Base-by-base conservation (phyloP, 805 yeast genomes). In the Ogataea sp. region DNA sequence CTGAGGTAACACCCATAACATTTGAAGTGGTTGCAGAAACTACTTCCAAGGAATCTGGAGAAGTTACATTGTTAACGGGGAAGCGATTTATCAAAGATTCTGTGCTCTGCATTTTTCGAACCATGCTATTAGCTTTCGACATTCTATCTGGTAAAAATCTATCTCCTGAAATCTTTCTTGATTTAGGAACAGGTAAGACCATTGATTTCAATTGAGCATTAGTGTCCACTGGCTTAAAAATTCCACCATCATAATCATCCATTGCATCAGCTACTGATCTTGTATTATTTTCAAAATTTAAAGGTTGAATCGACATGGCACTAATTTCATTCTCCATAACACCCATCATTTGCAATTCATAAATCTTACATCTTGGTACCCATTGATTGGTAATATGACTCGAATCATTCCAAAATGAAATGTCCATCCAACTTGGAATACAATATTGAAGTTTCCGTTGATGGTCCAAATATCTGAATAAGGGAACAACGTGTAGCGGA, bases 261-360 rank as follows among this genome's bases (percentile, higher is more conserved):
- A 86, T 84, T 6, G 79, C 70, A 28, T 77, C 81, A 1, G 69
- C 47, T 28, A 80, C 65, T 0, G 80, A 65, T 36, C 55, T 56
- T 5, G 62, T 54, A 14, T n/a, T n/a, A n/a, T 40, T 45, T 29
- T 39, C 39, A 44, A 58, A 50, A 11, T 65, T 69, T 37, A 88
- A 61, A 37, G 80, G 71, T 15, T 78, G 80, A 10, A 89, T 73
- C 8, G 78, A 74, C 7, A 83, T 74, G 11, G 82, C 76, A 46
- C 79, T 77, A 41, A 80, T 66, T 52, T 93, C 96, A 50, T 85
- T 86, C 51, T 90, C 97, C 81, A 90, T 87, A 7, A 93, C 74
- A 0, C 97, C 97, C 94, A 90, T 90, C 97, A 93, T 93, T 57
- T 93, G 97, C 16, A 93, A 62, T 52, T 90, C 97, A 58, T 93